These are phyloP conservation scores for Xylaria longipes DNA, from an alignment of 495 filamentous ascomycete species.

Conservation along the genomic window DNA sequence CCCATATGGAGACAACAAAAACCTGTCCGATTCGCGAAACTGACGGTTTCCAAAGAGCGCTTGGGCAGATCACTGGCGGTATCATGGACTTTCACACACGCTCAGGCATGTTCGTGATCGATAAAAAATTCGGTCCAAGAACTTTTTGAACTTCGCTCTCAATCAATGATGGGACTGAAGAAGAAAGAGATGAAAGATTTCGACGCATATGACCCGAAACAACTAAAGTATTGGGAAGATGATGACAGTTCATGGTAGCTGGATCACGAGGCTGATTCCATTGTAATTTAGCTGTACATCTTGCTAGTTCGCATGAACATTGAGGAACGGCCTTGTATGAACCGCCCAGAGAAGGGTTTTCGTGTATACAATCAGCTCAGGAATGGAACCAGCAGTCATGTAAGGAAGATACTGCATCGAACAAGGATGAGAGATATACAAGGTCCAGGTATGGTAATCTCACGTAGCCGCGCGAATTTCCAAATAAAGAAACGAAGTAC, in stretches of 20 bases:
- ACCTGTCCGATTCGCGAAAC: slow-evolving; percentile 31
- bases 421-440: not conserved
- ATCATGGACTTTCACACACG: slow-evolving; percentile 29
- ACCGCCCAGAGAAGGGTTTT: not conserved
- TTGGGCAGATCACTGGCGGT: slow-evolving; percentile 38
- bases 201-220: not conserved
- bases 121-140: not conserved
- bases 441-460: not conserved
- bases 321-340: not conserved
- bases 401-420: not conserved
- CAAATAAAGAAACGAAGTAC: not conserved
- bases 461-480: not conserved
- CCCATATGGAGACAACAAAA: slow-evolving; percentile 24
- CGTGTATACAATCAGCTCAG: not conserved
- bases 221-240: not conserved
- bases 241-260: not conserved
- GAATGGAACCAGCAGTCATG: not conserved
- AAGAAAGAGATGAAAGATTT: not conserved
- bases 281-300: not conserved
- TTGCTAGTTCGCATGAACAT: not conserved
- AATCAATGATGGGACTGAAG: not conserved
- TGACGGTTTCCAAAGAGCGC: slow-evolving; percentile 30
- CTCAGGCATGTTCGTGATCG: slow-evolving; percentile 19
- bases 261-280: not conserved
- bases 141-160: slow-evolving; percentile 4